Base-by-base conservation (phyloP, 441 rosid genomes). In the Gossypium gossypioides region DNA sequence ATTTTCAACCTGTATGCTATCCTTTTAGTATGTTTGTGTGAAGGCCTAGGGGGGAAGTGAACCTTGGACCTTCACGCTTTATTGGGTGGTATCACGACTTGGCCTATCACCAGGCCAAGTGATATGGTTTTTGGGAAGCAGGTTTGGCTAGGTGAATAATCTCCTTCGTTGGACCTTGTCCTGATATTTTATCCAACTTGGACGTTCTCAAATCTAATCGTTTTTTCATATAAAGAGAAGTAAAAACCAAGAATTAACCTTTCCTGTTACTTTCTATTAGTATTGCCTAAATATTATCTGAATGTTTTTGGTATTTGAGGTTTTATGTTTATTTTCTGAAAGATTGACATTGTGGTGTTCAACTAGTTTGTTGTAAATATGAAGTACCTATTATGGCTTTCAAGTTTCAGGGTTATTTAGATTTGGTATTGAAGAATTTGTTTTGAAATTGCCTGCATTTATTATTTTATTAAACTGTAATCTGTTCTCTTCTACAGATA, bases 401-500 rank as follows among this genome's bases (percentile, higher is more conserved):
- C 37, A 18, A 32, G 24, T 12, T 69, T 69, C 21, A 18, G 19
- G 15, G 3, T 12, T 59, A 15, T 50, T 3, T 72, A 29, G 61
- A 32, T 9, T 12, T 32, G 60, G 6, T 48, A 61, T 16, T 25
- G 19, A 42, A 55, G 42, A 56, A 10, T 46, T 55, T 46, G 29
- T 15, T 64, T 24, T 48, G 42, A 24, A 66, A 42, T 55, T 44
- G 18, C 54, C 52, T 40, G 27, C 18, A 1, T 32, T 75, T 16
- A 34, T 9, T 72, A 57, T 50, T 58, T 67, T 37, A 25, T 79
- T 29, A 9, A 59, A 18, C 48, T 18, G 55, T 67, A n/a, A 44
- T 61, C 13, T 66, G 15, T 76, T 57, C 72, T 81, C 70, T 78
- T 75, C 46, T 79, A 68, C 87, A 95, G 99, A 79, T 86, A 76